Conservation (phyloP, 2,329 filamentous ascomycete genomes). For the Neocatenulostroma microsporum region DNA sequence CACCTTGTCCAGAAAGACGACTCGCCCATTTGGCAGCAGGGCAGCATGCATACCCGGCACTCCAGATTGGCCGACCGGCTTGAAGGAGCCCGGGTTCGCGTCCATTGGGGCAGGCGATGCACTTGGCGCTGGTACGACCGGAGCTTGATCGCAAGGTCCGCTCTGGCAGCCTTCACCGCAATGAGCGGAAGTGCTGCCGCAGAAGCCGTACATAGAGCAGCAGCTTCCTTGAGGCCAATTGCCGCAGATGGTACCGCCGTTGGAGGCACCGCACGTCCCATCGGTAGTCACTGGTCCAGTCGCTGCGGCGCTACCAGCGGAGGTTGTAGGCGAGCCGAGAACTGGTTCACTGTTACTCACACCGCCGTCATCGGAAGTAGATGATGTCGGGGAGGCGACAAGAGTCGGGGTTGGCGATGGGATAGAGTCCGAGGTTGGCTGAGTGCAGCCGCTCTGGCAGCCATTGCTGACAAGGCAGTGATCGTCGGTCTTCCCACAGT, state of each 20-base stretch:
- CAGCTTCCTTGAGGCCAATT: constrained; percentile 47
- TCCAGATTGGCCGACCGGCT: constrained; percentile 48
- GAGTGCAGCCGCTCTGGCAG: constrained; percentile 36
- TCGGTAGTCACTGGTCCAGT: constrained; percentile 39
- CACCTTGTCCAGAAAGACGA: constrained; percentile 55
- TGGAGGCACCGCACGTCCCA: constrained; percentile 46
- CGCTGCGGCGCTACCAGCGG: constrained; percentile 18
- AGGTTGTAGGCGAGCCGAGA: constrained; percentile 20
- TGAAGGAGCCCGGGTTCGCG: constrained; percentile 41
- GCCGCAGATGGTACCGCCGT: constrained; percentile 45
- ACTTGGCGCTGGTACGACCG: constrained; percentile 33
- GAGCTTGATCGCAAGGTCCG: constrained; percentile 42
- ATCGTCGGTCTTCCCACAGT: constrained; percentile 28
- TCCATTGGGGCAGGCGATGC: constrained; percentile 41
- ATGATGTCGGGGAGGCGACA: constrained; percentile 13
- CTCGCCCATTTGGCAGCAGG: constrained; percentile 51
- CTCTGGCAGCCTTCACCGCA: constrained; percentile 52
- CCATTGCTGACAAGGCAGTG: constrained; percentile 26
- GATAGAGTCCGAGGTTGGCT: too few relatives aligned
- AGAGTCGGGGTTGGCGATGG: constrained; percentile 5
- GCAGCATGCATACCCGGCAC: constrained; percentile 58
- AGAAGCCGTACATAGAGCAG: constrained; percentile 53
- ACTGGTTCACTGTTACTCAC: constrained; percentile 19
- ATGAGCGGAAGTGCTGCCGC: constrained; percentile 34
- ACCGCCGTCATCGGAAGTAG: constrained; percentile 10